Conservation (phyloP, 1,284 basidiomycete species). For the Peniophora sp. region DNA sequence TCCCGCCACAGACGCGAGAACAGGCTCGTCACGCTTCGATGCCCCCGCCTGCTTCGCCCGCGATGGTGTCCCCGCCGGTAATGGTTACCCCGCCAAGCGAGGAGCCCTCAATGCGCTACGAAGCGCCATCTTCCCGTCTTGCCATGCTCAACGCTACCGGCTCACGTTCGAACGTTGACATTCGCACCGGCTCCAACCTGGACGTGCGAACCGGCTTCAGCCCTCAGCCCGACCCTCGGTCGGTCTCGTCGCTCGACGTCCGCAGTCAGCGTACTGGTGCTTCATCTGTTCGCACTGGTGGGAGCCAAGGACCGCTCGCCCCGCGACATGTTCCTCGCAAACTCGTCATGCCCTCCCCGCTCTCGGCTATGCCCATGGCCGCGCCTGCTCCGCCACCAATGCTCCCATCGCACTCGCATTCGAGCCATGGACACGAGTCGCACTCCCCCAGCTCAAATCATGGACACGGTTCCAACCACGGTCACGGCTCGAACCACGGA, state of each 20-base stretch:
- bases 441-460: no score
- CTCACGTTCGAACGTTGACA: no score
- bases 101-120: no score
- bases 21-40: no score
- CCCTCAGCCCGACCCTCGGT: conserved; percentile 4
- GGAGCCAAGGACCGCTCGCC: conserved; percentile 14
- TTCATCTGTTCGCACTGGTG: conserved; percentile 4
- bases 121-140: no score
- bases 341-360: conserved; percentile 60
- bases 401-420: background rate
- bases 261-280: conserved; percentile 21
- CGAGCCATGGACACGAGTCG: background rate
- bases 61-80: no score
- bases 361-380: conserved; percentile 23
- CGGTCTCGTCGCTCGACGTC: background rate
- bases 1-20: no score
- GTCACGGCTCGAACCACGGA: background rate
- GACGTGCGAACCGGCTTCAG: conserved; percentile 7
- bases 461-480: no score
- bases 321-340: conserved; percentile 48
- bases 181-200: background rate
- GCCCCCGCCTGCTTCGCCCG: no score
- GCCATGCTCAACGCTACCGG: no score
- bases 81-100: no score
- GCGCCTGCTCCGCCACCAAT: conserved; percentile 10